Percentiles rank a stretch among this genome's conserved stretches.
Conservation (phyloP, 345 rosid species). For the Bretschneidera sinensis region DNA sequence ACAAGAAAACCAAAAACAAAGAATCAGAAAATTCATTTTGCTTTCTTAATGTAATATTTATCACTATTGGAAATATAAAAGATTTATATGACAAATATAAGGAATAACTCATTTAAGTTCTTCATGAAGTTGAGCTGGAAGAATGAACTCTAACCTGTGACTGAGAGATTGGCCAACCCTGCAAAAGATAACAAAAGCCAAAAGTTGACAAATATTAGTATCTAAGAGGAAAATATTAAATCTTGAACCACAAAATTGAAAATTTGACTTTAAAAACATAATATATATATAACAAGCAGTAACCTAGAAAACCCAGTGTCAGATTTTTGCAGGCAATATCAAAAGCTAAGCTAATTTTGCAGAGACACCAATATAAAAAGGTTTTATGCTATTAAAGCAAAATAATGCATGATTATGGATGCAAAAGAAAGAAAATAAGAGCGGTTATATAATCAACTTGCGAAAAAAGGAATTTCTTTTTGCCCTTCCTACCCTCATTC, state of each 20-base stretch:
- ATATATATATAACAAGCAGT: not conserved
- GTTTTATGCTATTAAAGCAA: not conserved
- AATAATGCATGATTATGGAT: no score
- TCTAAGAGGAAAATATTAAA: not conserved
- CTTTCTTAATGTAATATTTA: no score
- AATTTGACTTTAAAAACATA: not conserved
- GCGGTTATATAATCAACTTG: not conserved
- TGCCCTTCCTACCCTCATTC: not conserved
- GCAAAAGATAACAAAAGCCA: slow-evolving; percentile 25
- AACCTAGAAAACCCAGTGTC: not conserved
- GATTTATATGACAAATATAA: not conserved
- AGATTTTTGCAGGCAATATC: not conserved
- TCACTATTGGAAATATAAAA: not conserved
- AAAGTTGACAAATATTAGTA: slow-evolving; percentile 20
- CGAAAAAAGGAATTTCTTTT: not conserved
- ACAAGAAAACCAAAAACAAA: not conserved
- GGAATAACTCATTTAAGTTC: slow-evolving; percentile 1
- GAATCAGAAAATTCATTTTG: no score
- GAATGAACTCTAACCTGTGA: slow-evolving; percentile 64
- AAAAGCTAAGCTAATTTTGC: no score
- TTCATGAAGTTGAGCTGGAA: no score
- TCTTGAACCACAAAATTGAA: slow-evolving; percentile 2
- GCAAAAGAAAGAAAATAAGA: slow-evolving; percentile 4
- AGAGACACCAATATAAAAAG: not conserved
- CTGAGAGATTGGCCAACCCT: slow-evolving; percentile 86